A percentile compares a stretch with the other conserved stretches of the same genome.
Conservation (phyloP, 2,329 filamentous ascomycete species). For the Coleophoma eucalyptorum region DNA sequence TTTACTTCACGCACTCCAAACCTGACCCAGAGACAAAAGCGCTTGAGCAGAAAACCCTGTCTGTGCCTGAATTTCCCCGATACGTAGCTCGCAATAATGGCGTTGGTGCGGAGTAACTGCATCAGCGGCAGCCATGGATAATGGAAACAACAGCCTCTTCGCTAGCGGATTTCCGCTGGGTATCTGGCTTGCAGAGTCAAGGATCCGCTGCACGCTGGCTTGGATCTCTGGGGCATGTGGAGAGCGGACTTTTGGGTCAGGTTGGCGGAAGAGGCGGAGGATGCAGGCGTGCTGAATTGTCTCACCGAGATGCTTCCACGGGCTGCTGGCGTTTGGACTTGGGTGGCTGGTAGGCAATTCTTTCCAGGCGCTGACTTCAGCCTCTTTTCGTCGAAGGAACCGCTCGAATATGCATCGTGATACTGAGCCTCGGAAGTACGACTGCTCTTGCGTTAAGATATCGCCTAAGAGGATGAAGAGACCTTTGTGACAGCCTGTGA, state of each 20-base stretch:
- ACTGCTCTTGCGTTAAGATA: not conserved
- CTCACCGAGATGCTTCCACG: not conserved
- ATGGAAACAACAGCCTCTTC: not conserved
- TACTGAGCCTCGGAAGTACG: not conserved
- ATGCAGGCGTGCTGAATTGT: not conserved
- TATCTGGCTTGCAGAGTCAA: not conserved
- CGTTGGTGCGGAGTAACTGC: not conserved
- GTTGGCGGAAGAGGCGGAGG: not conserved
- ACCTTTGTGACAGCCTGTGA: not conserved
- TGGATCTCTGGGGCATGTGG: not conserved
- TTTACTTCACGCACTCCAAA: too few species aligned
- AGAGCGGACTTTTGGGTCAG: not conserved
- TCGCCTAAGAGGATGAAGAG: not conserved
- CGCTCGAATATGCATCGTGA: not conserved
- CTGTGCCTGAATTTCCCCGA: not conserved
- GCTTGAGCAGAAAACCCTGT: too few species aligned
- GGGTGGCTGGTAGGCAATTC: not conserved
- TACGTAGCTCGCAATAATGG: not conserved
- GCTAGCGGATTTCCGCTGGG: not conserved
- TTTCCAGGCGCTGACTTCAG: not conserved
- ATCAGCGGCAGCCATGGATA: not conserved
- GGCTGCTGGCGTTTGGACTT: not conserved
- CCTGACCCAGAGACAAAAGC: too few species aligned
- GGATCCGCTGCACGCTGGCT: not conserved
- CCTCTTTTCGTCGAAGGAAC: not conserved